Evolutionary conservation across 2,329 filamentous ascomycete species (phyloP).

Genomic region (Xylaria polymorpha): DNA sequence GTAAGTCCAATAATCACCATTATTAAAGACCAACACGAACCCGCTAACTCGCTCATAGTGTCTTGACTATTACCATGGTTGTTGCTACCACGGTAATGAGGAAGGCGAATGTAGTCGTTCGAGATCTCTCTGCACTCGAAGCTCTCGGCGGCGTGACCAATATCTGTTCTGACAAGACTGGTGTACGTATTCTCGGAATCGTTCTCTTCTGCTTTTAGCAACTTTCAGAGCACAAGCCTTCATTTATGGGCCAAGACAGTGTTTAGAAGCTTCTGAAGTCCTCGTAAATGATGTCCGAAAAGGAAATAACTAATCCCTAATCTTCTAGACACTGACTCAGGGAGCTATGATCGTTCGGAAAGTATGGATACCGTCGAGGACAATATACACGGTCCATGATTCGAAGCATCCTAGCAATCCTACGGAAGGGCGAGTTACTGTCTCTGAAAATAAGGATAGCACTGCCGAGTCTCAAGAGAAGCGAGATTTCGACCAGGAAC

Average conservation of each 20-base stretch:
- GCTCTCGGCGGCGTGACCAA: constrained; percentile 77
- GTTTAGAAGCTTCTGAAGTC: too few relatives aligned
- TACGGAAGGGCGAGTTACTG: constrained; percentile 65
- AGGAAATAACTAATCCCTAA: too few relatives aligned
- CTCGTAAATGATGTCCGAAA: too few relatives aligned
- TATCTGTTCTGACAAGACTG: constrained; percentile 80
- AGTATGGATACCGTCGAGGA: constrained; percentile 70
- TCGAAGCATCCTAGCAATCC: constrained; percentile 72
- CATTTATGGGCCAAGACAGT: too few relatives aligned
- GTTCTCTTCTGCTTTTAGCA: too few relatives aligned
- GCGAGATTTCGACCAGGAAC: constrained; percentile 69
- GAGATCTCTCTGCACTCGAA: constrained; percentile 74
- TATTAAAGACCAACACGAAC: constrained; percentile 33
- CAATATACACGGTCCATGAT: constrained; percentile 69
- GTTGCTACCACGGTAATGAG: constrained; percentile 73
- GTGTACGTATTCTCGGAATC: constrained; percentile 44
- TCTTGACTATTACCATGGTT: constrained; percentile 77
- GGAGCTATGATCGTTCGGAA: constrained; percentile 77
- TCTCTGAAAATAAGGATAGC: constrained; percentile 55
- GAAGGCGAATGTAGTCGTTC: constrained; percentile 72
- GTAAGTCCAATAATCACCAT: constrained; percentile 50
- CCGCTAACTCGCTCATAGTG: constrained; percentile 50
- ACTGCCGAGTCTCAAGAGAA: constrained; percentile 53
- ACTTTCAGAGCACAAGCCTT: too few relatives aligned
- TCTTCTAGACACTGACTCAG: constrained; percentile 66